phyloP scores from a whole-genome alignment of 1,284 basidiomycete genomes.

The Pascua sp. region DNA sequence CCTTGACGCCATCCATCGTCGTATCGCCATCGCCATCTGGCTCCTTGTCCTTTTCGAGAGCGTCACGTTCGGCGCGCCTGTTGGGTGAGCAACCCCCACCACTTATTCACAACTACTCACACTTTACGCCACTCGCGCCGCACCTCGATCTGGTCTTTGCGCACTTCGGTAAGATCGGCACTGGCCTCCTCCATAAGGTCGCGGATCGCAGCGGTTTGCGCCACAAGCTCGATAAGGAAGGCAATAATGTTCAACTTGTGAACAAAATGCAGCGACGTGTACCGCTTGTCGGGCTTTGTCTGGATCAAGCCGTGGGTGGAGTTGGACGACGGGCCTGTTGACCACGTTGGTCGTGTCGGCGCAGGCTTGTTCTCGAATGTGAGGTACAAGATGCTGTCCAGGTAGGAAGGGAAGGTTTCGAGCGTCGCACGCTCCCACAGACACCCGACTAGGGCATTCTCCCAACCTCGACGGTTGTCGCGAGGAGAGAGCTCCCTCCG shows the following conservation, averaged over 20 bases:
- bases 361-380: conserved; percentile 58
- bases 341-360: conserved; percentile 47
- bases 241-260: conserved; percentile 81
- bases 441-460: conserved; percentile 78
- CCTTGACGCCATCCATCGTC: conserved; percentile 53
- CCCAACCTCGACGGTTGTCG: conserved; percentile 58
- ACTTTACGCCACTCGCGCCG: conserved; percentile 80
- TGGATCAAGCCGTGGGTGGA: conserved; percentile 38
- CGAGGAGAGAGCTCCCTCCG: conserved; percentile 32
- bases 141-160: conserved; percentile 94
- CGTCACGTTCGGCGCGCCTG: conserved; percentile 48
- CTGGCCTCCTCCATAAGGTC: conserved; percentile 87
- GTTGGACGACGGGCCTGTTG: conserved; percentile 46
- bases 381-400: conserved; percentile 69
- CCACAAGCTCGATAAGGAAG: conserved; percentile 84
- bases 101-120: conserved; percentile 55
- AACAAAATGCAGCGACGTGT: conserved; percentile 65
- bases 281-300: conserved; percentile 60
- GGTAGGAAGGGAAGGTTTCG: conserved; percentile 67
- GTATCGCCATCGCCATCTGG: conserved; percentile 61
- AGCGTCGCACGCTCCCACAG: conserved; percentile 83
- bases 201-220: conserved; percentile 83
- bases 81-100: neutral
- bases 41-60: conserved; percentile 51
- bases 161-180: conserved; percentile 78